These are phyloP conservation scores for Aechmea fasciata DNA, from an alignment of 176 grass and related monocot genomes.

Conservation along the genomic window DNA sequence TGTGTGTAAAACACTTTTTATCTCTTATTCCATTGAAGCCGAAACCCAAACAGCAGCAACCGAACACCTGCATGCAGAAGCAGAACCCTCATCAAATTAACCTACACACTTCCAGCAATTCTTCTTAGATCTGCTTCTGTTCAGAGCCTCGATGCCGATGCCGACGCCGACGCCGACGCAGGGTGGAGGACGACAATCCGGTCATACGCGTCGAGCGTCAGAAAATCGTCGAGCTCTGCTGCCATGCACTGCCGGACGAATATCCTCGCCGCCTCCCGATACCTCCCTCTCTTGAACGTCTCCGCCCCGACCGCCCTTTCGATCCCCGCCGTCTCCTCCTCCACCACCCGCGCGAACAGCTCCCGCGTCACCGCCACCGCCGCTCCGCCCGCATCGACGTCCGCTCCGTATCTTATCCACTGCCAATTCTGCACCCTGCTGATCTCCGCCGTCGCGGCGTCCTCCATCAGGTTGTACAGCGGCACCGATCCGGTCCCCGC, in stretches of 20 bases:
- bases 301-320: slow-evolving; percentile 45
- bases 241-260: slow-evolving; percentile 62
- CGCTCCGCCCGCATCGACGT: slow-evolving; percentile 43
- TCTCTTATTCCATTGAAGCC: too few species aligned
- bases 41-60: background rate
- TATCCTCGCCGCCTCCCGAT: slow-evolving; percentile 49
- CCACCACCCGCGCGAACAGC: slow-evolving; percentile 59
- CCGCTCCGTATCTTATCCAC: slow-evolving; percentile 56
- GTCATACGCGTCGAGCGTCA: slow-evolving; percentile 81
- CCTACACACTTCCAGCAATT: background rate
- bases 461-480: slow-evolving; percentile 96
- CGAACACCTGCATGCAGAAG: background rate
- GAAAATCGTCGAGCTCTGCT: slow-evolving; percentile 74
- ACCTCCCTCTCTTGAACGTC: slow-evolving; percentile 41
- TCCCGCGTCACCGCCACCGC: slow-evolving; percentile 42
- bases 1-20: too few species aligned
- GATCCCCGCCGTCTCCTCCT: slow-evolving; percentile 79
- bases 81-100: background rate
- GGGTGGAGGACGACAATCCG: slow-evolving; percentile 67
- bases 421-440: slow-evolving; percentile 95
- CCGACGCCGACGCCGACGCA: slow-evolving; percentile 18
- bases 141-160: slow-evolving; percentile 33
- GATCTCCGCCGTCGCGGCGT: slow-evolving; percentile 93
- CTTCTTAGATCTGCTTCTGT: background rate
- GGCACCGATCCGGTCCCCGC: slow-evolving; percentile 63